Conservation (phyloP, 192 early-diverging fungal species). For the Kappamyces sp. region DNA sequence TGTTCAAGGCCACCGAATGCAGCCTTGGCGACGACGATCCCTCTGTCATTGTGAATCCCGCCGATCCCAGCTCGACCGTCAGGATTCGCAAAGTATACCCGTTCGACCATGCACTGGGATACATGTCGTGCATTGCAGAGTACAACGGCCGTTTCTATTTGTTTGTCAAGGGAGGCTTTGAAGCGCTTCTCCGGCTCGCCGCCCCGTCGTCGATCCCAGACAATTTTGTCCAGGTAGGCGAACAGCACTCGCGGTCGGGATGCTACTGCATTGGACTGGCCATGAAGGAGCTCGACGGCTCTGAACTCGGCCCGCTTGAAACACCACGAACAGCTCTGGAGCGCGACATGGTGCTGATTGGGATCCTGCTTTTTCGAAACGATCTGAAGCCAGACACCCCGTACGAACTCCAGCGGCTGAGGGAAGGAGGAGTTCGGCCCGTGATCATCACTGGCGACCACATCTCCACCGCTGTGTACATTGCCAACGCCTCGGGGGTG, state of each 20-base stretch:
- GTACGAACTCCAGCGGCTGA: slow-evolving; percentile 58
- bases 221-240: slow-evolving; percentile 49
- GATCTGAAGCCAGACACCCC: slow-evolving; percentile 63
- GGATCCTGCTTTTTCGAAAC: slow-evolving; percentile 69
- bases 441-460: slow-evolving; percentile 82
- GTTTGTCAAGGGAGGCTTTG: slow-evolving; percentile 57
- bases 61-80: slow-evolving; percentile 19
- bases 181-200: slow-evolving; percentile 51
- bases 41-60: slow-evolving; percentile 48
- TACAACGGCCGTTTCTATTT: slow-evolving; percentile 38
- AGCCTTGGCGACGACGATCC: slow-evolving; percentile 18
- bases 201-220: slow-evolving; percentile 38
- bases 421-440: slow-evolving; percentile 55
- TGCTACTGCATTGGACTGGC: slow-evolving; percentile 72
- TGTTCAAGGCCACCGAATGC: slow-evolving; percentile 60
- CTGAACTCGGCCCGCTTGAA: slow-evolving; percentile 29
- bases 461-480: slow-evolving; percentile 62
- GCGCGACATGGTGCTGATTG: slow-evolving; percentile 36
- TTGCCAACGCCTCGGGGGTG: slow-evolving; percentile 63
- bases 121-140: slow-evolving; percentile 60
- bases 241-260: slow-evolving; percentile 56
- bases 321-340: slow-evolving; percentile 55
- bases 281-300: slow-evolving; percentile 43
- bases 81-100: slow-evolving; percentile 51
- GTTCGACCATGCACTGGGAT: slow-evolving; percentile 66